These are phyloP conservation scores for Malus fusca DNA, from an alignment of 306 rosid species.

Conservation along the genomic window DNA sequence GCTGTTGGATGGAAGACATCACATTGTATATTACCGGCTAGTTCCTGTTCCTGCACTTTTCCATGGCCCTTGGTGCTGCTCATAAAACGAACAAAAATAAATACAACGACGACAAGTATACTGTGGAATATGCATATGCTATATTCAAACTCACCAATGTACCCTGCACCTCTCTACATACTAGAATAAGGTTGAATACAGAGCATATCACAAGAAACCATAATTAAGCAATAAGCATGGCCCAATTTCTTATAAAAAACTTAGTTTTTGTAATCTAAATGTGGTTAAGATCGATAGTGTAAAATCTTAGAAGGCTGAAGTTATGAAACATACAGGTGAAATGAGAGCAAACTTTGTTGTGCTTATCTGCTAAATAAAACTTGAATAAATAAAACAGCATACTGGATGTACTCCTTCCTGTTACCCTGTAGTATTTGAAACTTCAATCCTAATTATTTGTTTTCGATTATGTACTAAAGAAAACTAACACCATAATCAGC, in stretches of 20 bases:
- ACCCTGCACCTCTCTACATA: neutral
- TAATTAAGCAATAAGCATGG: too few species aligned
- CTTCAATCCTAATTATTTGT: neutral
- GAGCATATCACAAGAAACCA: neutral
- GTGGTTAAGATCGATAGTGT: too few species aligned
- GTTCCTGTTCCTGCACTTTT: slow-evolving; percentile 57
- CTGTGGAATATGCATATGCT: neutral
- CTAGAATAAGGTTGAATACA: neutral
- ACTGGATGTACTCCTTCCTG: too few species aligned
- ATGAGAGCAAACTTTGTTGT: too few species aligned
- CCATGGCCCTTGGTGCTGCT: slow-evolving; percentile 81
- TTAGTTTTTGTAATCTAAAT: too few species aligned
- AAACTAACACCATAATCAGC: neutral
- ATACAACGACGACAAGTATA: neutral
- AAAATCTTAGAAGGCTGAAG: too few species aligned
- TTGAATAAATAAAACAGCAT: too few species aligned
- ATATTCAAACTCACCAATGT: neutral
- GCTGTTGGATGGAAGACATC: slow-evolving; percentile 28
- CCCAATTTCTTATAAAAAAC: too few species aligned
- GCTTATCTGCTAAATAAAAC: too few species aligned
- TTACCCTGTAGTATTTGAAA: neutral
- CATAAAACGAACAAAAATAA: neutral
- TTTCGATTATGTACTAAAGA: neutral
- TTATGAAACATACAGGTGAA: too few species aligned
- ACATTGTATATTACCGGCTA: slow-evolving; percentile 21